Conservation (phyloP, 2,329 filamentous ascomycete genomes). For the Blastomyces percursus region DNA sequence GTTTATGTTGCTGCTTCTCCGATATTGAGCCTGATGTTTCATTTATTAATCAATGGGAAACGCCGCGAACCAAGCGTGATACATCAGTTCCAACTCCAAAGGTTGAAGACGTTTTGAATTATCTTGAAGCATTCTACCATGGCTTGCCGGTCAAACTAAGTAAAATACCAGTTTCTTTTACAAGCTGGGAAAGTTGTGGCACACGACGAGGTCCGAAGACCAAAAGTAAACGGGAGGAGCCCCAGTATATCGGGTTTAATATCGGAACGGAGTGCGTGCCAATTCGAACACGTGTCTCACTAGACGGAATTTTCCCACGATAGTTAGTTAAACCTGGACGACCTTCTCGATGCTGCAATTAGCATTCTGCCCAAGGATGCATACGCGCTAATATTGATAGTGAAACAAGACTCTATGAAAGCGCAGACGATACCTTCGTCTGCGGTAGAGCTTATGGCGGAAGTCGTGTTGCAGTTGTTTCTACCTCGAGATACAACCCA, state of each 20-base stretch:
- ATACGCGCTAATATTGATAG: conserved; percentile 47
- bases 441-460: conserved; percentile 57
- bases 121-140: conserved; percentile 44
- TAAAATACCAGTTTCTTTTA: conserved; percentile 35
- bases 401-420: conserved; percentile 54
- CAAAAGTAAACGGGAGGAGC: conserved; percentile 6
- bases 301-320: conserved; percentile 36
- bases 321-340: conserved; percentile 45
- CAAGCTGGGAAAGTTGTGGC: conserved; percentile 35
- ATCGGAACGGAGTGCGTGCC: conserved; percentile 32
- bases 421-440: conserved; percentile 55
- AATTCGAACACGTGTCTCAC: conserved; percentile 42
- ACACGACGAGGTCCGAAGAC: conserved; percentile 3
- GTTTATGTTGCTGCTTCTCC: conserved; percentile 45
- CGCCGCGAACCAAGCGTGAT: conserved; percentile 16
- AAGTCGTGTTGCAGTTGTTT: conserved; percentile 52
- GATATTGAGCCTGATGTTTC: conserved; percentile 26
- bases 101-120: conserved; percentile 29
- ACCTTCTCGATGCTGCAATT: conserved; percentile 49
- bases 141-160: conserved; percentile 42
- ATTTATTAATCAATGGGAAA: conserved; percentile 37
- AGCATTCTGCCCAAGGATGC: conserved; percentile 46
- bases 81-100: conserved; percentile 12
- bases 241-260: conserved; percentile 38
- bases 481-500: conserved; percentile 52